Evolutionary conservation across 2,329 filamentous ascomycete species (phyloP).

Genomic region (Claviceps sp.): DNA sequence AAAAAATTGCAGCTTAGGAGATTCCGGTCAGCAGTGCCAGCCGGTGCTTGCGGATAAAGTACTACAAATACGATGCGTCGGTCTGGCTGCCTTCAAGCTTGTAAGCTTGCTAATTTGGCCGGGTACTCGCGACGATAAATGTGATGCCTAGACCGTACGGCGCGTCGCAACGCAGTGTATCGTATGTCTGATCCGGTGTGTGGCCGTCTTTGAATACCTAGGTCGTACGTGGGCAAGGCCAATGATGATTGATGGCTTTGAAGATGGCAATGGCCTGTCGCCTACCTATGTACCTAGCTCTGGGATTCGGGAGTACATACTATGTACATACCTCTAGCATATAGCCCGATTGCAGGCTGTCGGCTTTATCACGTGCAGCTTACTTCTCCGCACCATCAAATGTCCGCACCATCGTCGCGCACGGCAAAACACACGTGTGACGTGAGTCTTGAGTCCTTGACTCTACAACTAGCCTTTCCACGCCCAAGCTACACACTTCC

Average conservation of each 20-base stretch:
- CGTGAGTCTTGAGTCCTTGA: too few species aligned
- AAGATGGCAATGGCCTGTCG: background rate
- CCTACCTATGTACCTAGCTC: background rate
- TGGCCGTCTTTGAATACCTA: background rate
- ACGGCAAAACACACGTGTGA: too few species aligned
- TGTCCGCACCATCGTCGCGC: too few species aligned
- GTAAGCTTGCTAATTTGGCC: background rate
- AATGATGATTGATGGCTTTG: background rate
- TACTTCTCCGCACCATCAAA: too few species aligned
- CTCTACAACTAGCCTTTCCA: too few species aligned
- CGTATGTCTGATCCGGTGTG: too few species aligned
- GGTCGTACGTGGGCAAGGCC: background rate
- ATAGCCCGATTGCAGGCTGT: background rate
- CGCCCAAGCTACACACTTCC: too few species aligned
- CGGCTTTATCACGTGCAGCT: too few species aligned
- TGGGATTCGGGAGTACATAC: too few species aligned
- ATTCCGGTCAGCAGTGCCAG: background rate
- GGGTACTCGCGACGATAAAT: background rate
- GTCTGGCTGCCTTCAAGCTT: conserved; percentile 3
- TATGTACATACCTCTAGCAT: too few species aligned
- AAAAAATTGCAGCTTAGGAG: background rate
- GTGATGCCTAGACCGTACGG: background rate
- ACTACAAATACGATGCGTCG: background rate
- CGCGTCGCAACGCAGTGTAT: background rate
- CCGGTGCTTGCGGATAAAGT: background rate